A percentile compares a stretch with the other conserved stretches of the same genome.
These are phyloP conservation scores for Perkinsus marinus DNA, from an alignment of 169 alveolate genomes.

Conservation along the genomic window DNA sequence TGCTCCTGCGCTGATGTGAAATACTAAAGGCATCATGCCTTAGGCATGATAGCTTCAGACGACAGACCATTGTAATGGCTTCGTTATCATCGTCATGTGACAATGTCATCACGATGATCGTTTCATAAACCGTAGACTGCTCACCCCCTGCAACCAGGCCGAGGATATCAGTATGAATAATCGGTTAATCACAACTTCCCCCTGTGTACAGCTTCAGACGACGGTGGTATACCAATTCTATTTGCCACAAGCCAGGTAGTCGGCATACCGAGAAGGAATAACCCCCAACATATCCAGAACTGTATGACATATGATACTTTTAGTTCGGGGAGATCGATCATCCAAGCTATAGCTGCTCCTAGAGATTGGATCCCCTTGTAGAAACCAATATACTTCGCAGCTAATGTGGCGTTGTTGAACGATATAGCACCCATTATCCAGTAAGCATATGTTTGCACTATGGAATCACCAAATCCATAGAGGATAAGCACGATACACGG, in stretches of 20 bases:
- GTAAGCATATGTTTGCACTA: neutral
- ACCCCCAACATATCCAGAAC: neutral
- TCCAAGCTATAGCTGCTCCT: slow-evolving; percentile 5
- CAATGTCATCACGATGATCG: too few relatives aligned
- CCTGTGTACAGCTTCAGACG: too few relatives aligned
- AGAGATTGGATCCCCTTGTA: slow-evolving; percentile 3
- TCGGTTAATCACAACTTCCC: too few relatives aligned
- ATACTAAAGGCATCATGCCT: too few relatives aligned
- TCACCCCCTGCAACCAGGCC: too few relatives aligned
- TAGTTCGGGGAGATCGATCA: neutral
- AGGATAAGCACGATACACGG: neutral
- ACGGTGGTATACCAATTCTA: neutral
- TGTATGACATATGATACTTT: neutral
- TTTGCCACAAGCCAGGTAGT: neutral
- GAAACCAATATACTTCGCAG: slow-evolving; percentile 1
- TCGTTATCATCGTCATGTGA: too few relatives aligned
- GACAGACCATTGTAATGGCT: too few relatives aligned
- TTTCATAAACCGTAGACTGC: too few relatives aligned
- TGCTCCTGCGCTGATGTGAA: too few relatives aligned
- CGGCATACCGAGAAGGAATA: neutral
- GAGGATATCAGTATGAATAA: too few relatives aligned
- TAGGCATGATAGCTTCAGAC: too few relatives aligned
- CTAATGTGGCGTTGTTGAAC: neutral
- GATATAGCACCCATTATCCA: slow-evolving; percentile 3
- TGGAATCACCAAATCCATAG: neutral